Evolutionary conservation across 768 basidiomycete species (phyloP), one percentile per base, ranked within the genome.

Genomic region (Pleurotus tuoliensis): DNA sequence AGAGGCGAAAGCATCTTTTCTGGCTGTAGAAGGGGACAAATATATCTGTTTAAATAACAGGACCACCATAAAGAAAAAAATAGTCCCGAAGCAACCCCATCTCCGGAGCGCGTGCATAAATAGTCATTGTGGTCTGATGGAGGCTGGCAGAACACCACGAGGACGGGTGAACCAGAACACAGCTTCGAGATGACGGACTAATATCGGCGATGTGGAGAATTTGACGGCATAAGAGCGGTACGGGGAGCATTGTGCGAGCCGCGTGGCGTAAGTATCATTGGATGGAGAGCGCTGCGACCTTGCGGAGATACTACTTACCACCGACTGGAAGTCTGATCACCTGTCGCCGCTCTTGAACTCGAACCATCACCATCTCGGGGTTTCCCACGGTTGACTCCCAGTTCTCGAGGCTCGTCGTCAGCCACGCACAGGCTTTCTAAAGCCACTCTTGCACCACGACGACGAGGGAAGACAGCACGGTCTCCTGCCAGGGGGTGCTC

Each of bases 201-300:
- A 52, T 11, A 4, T 52, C 51, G 51, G 51, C 4, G 18, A 41
- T 40, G 51, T 40, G 51, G 51, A 25, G 38, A 41, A 40, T 39
- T 25, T 22, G 38, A 12, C 51, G 51, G 51, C 12, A 52, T 39
- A 39, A 52, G 51, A 52, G 38, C 50, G 51, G 51, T 52, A 52
- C 51, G 51, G 51, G 41, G 41, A 18, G 51, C 51, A 39, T 18
- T 52, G 51, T 52, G 41, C 51, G 51, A 43, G 9, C 30, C 30
- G 30, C 30, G 30, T 34, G 30, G 30, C 8, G 9, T 34, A 24
- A 5, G 24, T 24, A 24, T 24, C 4, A 24, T 3, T 24, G 24
- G 4, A 24, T 24, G 30, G 30, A 34, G 30, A 34, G 7, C 30
- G 11, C 9, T 11, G 30, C 30, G 30, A 34, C 30, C 3, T 34